Base-by-base conservation (phyloP, 164 flowering plant genomes). In the Berberis vulgaris region DNA sequence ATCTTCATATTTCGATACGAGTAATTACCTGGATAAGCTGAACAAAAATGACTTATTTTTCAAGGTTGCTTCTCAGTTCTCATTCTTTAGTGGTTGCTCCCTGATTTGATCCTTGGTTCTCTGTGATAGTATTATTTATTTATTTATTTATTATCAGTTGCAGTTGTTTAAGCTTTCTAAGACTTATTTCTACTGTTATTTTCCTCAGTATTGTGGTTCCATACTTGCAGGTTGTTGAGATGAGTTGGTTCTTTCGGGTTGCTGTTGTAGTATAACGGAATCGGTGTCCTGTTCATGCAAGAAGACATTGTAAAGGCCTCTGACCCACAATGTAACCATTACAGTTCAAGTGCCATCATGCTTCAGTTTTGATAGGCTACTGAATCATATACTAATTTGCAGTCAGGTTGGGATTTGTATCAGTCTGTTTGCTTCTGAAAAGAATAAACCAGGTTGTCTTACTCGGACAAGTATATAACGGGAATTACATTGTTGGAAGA, bases 221-320 rank as follows among this genome's bases (percentile, higher is more conserved):
- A 41, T 60, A 43, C 45, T 60, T 49, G 49, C 62, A 60, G 62
- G 62, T 44, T 43, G 13, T n/a, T 13, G 9, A 60, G 8, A 42
- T 13, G 41, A 44, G 60, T 6, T 57, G 59, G 38, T 10, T 26
- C 26, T 26, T 26, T 26, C 26, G 26, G 4, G 6, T n/a, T n/a
- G 45, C 38, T 45, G 12, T 3, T 43, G 47, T 60, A 52, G 54
- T 26, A 4, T n/a, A 9, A 49, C 45, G 45, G 49, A 60, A 40
- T 44, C n/a, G 62, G 40, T n/a, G 62, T 38, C 38, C 40, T 2
- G 49, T n/a, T 60, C 41, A 7, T 3, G 49, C 49, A 1, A 45
- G 45, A 59, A 11, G 39, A 12, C 62, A 45, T 59, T 38, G 5
- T 9, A 40, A 43, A 49, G 54, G 54, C 54, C 13, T 52, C 54